phyloP scores from a whole-genome alignment of 2,329 filamentous ascomycete genomes.

The Sporothrix brasiliensis region DNA sequence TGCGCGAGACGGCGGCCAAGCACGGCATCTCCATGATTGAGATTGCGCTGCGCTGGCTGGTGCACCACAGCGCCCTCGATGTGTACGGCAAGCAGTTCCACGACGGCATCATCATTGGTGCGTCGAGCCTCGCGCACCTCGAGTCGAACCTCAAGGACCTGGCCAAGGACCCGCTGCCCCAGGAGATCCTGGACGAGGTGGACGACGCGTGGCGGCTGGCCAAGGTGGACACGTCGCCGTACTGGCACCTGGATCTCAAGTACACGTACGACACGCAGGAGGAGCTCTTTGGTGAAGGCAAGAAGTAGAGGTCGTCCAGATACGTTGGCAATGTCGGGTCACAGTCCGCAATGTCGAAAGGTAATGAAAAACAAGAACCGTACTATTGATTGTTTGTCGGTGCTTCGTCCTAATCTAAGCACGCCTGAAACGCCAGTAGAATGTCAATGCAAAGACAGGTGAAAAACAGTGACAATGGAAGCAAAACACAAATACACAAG shows the following conservation, averaged over 20 bases:
- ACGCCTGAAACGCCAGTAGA: slow-evolving; percentile 28
- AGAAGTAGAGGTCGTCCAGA: slow-evolving; percentile 48
- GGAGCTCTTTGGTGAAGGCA: slow-evolving; percentile 57
- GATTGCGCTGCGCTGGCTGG: slow-evolving; percentile 67
- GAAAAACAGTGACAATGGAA: background rate
- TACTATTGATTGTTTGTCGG: slow-evolving; percentile 24
- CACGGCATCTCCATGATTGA: slow-evolving; percentile 68
- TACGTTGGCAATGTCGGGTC: background rate
- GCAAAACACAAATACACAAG: background rate
- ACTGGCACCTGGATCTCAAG: slow-evolving; percentile 63
- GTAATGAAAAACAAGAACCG: slow-evolving; percentile 30
- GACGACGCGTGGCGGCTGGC: slow-evolving; percentile 74
- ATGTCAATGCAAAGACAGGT: slow-evolving; percentile 14
- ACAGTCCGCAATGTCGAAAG: background rate
- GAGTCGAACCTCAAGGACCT: slow-evolving; percentile 60
- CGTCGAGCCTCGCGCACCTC: slow-evolving; percentile 61
- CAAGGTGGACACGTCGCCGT: slow-evolving; percentile 59
- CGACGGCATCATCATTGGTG: slow-evolving; percentile 64
- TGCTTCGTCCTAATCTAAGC: slow-evolving; percentile 27
- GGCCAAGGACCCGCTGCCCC: slow-evolving; percentile 72
- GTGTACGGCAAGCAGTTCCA: slow-evolving; percentile 37
- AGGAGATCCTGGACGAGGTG: slow-evolving; percentile 72
- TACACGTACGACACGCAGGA: slow-evolving; percentile 68
- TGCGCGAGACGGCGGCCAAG: slow-evolving; percentile 65
- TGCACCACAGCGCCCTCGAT: slow-evolving; percentile 63